Conservation (phyloP, 768 basidiomycete genomes). For the Leccinum pellstonianum region DNA sequence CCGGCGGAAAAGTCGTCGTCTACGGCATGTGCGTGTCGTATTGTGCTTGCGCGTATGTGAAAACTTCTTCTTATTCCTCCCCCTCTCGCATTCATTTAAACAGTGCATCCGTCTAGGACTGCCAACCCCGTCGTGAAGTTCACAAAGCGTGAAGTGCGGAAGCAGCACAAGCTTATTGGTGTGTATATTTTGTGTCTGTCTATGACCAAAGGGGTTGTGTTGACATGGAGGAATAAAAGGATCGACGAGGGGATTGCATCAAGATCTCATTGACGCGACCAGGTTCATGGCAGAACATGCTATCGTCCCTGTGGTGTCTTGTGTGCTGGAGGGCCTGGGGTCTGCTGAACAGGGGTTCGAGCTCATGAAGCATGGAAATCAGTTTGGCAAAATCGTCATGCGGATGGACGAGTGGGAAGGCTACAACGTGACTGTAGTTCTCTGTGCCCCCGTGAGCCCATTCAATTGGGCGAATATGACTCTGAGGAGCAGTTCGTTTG, state of each 20-base stretch:
- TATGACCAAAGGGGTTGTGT: conserved; percentile 1
- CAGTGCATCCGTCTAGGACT: conserved; percentile 2
- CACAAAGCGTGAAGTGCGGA: conserved; percentile 77
- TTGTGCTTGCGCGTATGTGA: conserved; percentile 1
- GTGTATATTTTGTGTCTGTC: conserved; percentile 15
- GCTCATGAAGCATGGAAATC: conserved; percentile 57
- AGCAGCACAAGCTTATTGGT: conserved; percentile 75
- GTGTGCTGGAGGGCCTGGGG: conserved; percentile 63
- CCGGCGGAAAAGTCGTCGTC: conserved; percentile 57
- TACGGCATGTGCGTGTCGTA: conserved; percentile 55
- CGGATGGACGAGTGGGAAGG: conserved; percentile 36
- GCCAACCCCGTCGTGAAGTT: conserved; percentile 50
- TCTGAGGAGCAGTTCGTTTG: background rate
- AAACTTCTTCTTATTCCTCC: background rate
- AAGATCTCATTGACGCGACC: conserved; percentile 70
- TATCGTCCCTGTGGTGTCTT: conserved; percentile 69
- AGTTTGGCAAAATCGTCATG: conserved; percentile 75
- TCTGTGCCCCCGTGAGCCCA: background rate
- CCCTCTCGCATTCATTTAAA: conserved; percentile 3
- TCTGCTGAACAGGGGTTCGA: conserved; percentile 74
- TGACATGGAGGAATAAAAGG: conserved; percentile 43
- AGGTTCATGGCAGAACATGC: conserved; percentile 62
- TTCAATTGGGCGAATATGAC: background rate
- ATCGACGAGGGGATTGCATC: conserved; percentile 81
- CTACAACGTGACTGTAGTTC: conserved; percentile 25